These are phyloP conservation scores for Sporothrix globosa DNA, from an alignment of 2,329 filamentous ascomycete genomes.

Conservation along the genomic window DNA sequence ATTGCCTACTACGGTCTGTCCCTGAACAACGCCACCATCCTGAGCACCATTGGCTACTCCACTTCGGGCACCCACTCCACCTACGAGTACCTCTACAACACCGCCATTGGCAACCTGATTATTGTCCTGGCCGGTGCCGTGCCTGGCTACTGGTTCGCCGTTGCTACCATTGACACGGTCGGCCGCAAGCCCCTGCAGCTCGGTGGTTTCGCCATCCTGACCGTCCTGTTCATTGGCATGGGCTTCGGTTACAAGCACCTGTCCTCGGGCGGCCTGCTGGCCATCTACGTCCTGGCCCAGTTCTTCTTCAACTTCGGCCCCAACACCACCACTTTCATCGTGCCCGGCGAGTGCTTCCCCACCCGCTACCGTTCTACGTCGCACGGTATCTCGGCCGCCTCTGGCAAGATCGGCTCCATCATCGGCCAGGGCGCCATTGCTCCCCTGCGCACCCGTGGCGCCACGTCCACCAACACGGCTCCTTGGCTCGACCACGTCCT, in stretches of 20 bases:
- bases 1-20: constrained; percentile 69
- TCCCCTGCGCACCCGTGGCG: constrained; percentile 54
- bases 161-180: constrained; percentile 68
- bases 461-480: constrained; percentile 44
- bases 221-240: constrained; percentile 64
- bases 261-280: constrained; percentile 56
- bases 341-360: constrained; percentile 61
- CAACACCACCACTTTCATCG: constrained; percentile 61
- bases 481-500: constrained; percentile 80
- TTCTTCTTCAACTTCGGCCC: constrained; percentile 65
- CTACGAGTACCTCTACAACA: constrained; percentile 73
- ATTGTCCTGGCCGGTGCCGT: constrained; percentile 78
- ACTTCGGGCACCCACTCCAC: constrained; percentile 56
- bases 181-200: constrained; percentile 79
- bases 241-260: constrained; percentile 64
- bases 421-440: constrained; percentile 62
- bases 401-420: constrained; percentile 60
- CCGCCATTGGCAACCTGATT: constrained; percentile 76
- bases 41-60: constrained; percentile 72
- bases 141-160: constrained; percentile 82
- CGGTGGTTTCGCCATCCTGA: constrained; percentile 63
- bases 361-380: constrained; percentile 61
- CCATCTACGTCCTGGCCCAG: constrained; percentile 60
- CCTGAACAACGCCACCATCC: constrained; percentile 75
- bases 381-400: constrained; percentile 60